A percentile compares a stretch with the other conserved stretches of the same genome.
These are phyloP conservation scores for Aspergillus candidus DNA, from an alignment of 2,329 filamentous ascomycete species.

Conservation along the genomic window DNA sequence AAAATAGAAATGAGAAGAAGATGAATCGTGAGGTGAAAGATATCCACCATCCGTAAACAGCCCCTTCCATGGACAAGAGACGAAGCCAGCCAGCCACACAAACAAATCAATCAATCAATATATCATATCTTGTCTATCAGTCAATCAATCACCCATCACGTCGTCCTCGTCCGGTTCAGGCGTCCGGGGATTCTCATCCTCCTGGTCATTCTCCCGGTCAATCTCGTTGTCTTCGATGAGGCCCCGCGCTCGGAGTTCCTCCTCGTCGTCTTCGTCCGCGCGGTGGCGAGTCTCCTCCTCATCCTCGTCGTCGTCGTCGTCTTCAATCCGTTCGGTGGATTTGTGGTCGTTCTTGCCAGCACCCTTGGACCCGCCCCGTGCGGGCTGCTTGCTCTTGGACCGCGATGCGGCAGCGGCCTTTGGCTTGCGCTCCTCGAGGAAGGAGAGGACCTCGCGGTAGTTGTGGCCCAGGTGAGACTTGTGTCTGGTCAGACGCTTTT, in stretches of 20 bases:
- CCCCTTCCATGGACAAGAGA: too few species aligned
- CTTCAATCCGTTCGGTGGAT: constrained; percentile 40
- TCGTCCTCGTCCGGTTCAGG: constrained; percentile 35
- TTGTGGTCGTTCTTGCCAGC: constrained; percentile 20
- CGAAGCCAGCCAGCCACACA: too few species aligned
- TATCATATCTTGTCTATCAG: constrained; percentile 5
- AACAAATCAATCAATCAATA: constrained; percentile 2
- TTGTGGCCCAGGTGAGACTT: constrained; percentile 73
- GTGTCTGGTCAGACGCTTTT: constrained; percentile 70
- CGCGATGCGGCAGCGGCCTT: constrained; percentile 15
- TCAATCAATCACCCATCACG: constrained; percentile 38
- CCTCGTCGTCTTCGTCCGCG: constrained; percentile 39
- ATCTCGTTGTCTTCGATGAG: constrained; percentile 43
- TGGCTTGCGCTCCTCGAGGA: constrained; percentile 63
- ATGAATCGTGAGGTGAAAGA: not conserved
- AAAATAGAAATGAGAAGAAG: constrained; percentile 4
- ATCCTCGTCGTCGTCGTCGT: constrained; percentile 38
- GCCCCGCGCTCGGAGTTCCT: constrained; percentile 31
- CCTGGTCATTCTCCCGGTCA: constrained; percentile 23
- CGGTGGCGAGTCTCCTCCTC: constrained; percentile 18
- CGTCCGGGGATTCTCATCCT: constrained; percentile 20
- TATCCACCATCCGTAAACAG: not conserved
- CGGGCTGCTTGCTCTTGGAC: constrained; percentile 31
- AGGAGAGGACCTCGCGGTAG: constrained; percentile 76
- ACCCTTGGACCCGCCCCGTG: not conserved